Evolutionary conservation across 1,284 basidiomycete species (phyloP).

Genomic region (Trichosporon inkin): DNA sequence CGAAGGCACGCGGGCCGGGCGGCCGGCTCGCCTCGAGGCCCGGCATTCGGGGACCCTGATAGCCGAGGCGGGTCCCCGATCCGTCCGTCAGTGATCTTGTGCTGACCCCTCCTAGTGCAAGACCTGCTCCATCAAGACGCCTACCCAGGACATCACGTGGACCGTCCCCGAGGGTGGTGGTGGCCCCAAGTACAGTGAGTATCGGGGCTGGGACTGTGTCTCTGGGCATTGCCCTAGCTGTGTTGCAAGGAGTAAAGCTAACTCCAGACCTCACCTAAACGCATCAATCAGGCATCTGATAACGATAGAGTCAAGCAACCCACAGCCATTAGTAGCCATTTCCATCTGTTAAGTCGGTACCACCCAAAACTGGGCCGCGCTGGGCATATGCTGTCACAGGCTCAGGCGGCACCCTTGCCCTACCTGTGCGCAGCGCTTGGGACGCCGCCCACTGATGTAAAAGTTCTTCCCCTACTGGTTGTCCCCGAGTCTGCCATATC

Average conservation of each 20-base stretch:
- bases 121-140: constrained; percentile 84
- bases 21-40: not conserved
- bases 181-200: constrained; percentile 85
- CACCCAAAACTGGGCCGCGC: not conserved
- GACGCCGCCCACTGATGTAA: too few relatives aligned
- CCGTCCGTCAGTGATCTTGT: not conserved
- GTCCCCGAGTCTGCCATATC: too few relatives aligned
- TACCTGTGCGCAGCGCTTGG: too few relatives aligned
- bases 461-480: too few relatives aligned
- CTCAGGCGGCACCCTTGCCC: too few relatives aligned
- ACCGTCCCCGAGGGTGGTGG: constrained; percentile 83
- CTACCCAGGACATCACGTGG: constrained; percentile 91
- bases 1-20: not conserved
- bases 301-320: constrained; percentile 5
- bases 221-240: too few relatives aligned
- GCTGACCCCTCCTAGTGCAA: constrained; percentile 64
- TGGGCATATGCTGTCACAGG: too few relatives aligned
- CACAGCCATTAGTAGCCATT: constrained; percentile 5
- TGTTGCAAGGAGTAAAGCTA: not conserved
- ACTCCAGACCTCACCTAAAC: constrained; percentile 7
- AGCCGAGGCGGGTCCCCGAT: not conserved
- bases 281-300: constrained; percentile 1
- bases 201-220: too few relatives aligned
- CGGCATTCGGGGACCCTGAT: constrained; percentile 11
- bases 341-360: constrained; percentile 2